A percentile compares a stretch with the other conserved stretches of the same genome.
phyloP scores from a whole-genome alignment of 116 monocot species.

The Papilionanthe hybrid region DNA sequence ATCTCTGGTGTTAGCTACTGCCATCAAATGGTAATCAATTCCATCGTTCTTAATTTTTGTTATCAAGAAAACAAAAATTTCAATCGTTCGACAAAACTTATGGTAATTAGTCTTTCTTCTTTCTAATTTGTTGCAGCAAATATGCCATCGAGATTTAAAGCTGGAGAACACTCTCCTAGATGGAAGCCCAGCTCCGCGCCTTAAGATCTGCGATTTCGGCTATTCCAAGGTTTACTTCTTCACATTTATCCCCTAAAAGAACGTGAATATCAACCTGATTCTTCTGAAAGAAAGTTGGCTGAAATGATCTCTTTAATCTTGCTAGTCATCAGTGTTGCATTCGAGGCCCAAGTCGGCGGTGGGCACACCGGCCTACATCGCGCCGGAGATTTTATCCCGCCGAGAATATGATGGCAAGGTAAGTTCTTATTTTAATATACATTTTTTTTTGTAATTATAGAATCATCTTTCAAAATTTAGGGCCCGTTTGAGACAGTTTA shows the following conservation, averaged over 20 bases:
- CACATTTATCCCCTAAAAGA: no score
- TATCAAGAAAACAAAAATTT: not conserved
- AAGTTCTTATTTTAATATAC: no score
- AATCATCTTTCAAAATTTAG: no score
- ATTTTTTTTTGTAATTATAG: no score
- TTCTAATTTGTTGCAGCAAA: slow-evolving; percentile 23
- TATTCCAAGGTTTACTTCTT: slow-evolving; percentile 35
- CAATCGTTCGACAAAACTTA: not conserved
- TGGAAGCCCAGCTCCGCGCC: slow-evolving; percentile 40
- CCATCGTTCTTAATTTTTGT: not conserved
- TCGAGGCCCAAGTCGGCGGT: slow-evolving; percentile 82
- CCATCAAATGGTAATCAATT: slow-evolving; percentile 34
- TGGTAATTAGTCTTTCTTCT: no score
- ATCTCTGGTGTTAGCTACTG: slow-evolving; percentile 49
- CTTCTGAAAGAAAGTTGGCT: not conserved
- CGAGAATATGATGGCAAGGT: slow-evolving; percentile 72
- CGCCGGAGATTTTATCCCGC: slow-evolving; percentile 69
- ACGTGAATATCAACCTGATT: not conserved
- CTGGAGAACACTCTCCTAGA: slow-evolving; percentile 50
- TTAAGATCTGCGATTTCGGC: slow-evolving; percentile 49
- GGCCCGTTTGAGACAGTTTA: no score
- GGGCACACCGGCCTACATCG: slow-evolving; percentile 82
- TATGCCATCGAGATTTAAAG: slow-evolving; percentile 50
- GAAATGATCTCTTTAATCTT: not conserved
- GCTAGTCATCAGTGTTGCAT: slow-evolving; percentile 27